A percentile compares a stretch with the other conserved stretches of the same genome.
Evolutionary conservation across 2,329 filamentous ascomycete species (phyloP).

Genomic region (Ophiostoma ulmi): DNA sequence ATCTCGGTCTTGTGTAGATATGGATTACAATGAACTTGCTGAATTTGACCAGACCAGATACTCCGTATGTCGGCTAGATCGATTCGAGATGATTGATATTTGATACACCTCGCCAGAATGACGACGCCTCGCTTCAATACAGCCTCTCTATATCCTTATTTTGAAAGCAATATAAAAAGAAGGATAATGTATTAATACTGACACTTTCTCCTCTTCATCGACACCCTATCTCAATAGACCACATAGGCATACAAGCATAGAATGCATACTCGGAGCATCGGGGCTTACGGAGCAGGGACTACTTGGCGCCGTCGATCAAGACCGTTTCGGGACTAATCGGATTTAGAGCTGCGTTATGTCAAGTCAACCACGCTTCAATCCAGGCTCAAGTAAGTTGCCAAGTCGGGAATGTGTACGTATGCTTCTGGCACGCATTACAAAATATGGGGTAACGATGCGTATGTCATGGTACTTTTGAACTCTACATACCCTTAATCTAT

Average conservation of each 20-base stretch:
- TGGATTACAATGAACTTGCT: neutral
- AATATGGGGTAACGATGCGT: neutral
- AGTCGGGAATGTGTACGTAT: neutral
- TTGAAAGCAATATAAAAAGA: neutral
- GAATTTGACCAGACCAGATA: neutral
- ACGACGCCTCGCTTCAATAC: neutral
- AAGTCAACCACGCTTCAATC: neutral
- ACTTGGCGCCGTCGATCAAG: constrained; percentile 6
- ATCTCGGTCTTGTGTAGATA: neutral
- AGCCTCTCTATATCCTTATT: neutral
- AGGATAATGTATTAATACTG: neutral
- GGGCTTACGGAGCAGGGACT: neutral
- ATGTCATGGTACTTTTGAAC: neutral
- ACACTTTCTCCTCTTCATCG: neutral
- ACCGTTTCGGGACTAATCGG: neutral
- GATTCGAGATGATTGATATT: neutral
- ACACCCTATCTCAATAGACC: constrained; percentile 3
- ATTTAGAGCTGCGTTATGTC: neutral
- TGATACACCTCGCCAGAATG: neutral
- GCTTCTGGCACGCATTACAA: neutral
- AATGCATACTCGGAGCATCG: neutral
- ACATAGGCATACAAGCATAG: constrained; percentile 7
- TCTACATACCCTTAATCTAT: neutral
- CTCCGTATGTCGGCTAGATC: neutral
- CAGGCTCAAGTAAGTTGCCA: neutral